These are phyloP conservation scores for Chenopodium formosanum DNA, from an alignment of 148 eudicot species.

Conservation along the genomic window DNA sequence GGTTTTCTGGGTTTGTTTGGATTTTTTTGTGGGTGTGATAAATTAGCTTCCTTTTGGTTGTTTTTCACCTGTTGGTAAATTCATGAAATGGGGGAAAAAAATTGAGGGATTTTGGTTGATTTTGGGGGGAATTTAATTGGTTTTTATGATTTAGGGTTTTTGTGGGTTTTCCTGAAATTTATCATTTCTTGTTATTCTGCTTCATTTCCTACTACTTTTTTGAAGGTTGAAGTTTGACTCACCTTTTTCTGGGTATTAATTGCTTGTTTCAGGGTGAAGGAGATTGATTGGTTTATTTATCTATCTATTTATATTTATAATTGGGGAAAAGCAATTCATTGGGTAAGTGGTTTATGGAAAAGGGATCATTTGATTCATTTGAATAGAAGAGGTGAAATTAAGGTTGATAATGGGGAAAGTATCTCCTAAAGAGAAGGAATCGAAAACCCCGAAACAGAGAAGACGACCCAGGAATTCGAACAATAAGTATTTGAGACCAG, in stretches of 20 bases:
- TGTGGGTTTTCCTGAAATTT: neutral
- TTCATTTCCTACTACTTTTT: neutral
- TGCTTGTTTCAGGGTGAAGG: constrained; percentile 21
- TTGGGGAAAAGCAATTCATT: constrained; percentile 3
- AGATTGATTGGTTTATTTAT: constrained; percentile 1
- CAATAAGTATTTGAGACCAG: constrained; percentile 75
- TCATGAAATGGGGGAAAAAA: neutral
- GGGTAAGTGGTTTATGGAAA: constrained; percentile 4
- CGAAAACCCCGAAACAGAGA: constrained; percentile 57
- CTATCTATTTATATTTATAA: neutral
- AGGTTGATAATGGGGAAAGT: constrained; percentile 63
- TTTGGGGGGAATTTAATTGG: neutral
- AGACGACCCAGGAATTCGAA: constrained; percentile 43
- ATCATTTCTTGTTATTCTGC: neutral
- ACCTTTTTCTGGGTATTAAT: neutral
- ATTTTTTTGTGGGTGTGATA: neutral
- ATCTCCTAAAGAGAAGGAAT: constrained; percentile 51
- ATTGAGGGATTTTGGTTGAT: neutral
- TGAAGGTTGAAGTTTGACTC: neutral
- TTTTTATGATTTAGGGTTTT: neutral
- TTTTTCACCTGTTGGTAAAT: neutral
- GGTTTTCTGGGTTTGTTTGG: neutral
- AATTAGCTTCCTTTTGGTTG: neutral
- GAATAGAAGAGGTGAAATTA: constrained; percentile 15
- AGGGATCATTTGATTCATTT: constrained; percentile 5